Percentiles rank a stretch among this genome's conserved stretches.
phyloP scores from a whole-genome alignment of 2,329 filamentous ascomycete genomes.

The Lachnellula arida region DNA sequence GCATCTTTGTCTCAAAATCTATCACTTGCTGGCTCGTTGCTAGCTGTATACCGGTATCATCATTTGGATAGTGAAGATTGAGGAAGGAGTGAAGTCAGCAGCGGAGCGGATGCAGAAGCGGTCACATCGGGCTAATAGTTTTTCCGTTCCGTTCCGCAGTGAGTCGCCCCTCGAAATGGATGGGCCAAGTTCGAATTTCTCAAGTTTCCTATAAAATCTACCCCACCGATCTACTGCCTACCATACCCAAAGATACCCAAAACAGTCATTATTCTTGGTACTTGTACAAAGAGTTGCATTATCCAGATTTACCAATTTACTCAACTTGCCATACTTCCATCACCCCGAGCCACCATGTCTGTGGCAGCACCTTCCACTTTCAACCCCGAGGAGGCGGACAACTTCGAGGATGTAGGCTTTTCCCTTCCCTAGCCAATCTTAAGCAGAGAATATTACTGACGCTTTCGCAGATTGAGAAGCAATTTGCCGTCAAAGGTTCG shows the following conservation, averaged over 20 bases:
- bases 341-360: slow-evolving; percentile 13
- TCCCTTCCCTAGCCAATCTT: slow-evolving; percentile 3
- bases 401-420: slow-evolving; percentile 60
- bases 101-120: neutral
- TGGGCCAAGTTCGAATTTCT: neutral
- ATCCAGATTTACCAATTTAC: neutral
- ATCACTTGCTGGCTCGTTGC: neutral
- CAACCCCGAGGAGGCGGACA: slow-evolving; percentile 60
- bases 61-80: neutral
- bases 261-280: neutral
- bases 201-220: neutral
- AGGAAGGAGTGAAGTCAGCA: neutral
- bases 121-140: neutral
- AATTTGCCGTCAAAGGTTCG: slow-evolving; percentile 92
- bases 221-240: neutral
- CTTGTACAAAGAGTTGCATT: neutral
- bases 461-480: slow-evolving; percentile 83
- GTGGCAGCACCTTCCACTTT: slow-evolving; percentile 35
- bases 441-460: neutral
- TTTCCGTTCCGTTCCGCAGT: neutral
- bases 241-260: neutral
- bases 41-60: neutral
- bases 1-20: neutral
- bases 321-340: neutral
- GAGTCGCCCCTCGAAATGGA: neutral